A percentile compares a stretch with the other conserved stretches of the same genome.
Evolutionary conservation across 768 basidiomycete genomes (phyloP).

Genomic region (Hydnomerulius pinastri): DNA sequence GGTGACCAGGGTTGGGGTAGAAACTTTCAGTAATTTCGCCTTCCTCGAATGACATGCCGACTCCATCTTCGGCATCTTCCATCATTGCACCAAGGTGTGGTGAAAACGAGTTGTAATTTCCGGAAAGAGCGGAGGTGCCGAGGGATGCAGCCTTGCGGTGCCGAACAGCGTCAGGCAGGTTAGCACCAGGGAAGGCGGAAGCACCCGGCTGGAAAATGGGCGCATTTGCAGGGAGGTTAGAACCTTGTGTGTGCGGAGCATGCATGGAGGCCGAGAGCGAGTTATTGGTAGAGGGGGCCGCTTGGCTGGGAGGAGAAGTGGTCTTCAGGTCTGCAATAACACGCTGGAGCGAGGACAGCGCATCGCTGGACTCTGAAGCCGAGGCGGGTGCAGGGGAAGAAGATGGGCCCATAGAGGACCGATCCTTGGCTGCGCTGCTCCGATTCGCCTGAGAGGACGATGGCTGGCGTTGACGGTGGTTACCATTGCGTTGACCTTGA

Average conservation of each 20-base stretch:
- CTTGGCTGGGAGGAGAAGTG: constrained; percentile 63
- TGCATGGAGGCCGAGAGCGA: constrained; percentile 46
- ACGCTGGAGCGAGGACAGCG: constrained; percentile 84
- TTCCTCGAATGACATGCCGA: constrained; percentile 59
- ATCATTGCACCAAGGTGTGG: constrained; percentile 83
- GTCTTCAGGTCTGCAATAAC: constrained; percentile 94
- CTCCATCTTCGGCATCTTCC: constrained; percentile 74
- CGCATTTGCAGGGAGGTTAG: constrained; percentile 64
- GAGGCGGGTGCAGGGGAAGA: constrained; percentile 51
- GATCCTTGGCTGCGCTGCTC: constrained; percentile 50
- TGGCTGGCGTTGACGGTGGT: constrained; percentile 57
- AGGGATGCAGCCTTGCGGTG: constrained; percentile 85
- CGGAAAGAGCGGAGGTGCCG: constrained; percentile 56
- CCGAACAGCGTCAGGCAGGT: constrained; percentile 51
- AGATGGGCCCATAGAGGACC: constrained; percentile 39
- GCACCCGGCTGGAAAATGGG: constrained; percentile 77
- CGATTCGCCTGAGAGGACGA: constrained; percentile 62
- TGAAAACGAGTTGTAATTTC: constrained; percentile 69
- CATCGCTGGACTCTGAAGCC: constrained; percentile 70
- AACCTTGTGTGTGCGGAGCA: constrained; percentile 44
- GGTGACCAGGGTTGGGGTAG: constrained; percentile 54
- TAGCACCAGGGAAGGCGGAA: constrained; percentile 50
- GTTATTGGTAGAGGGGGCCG: constrained; percentile 40
- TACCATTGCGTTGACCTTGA: constrained; percentile 44
- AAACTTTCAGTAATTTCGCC: constrained; percentile 73